Evolutionary conservation across 2,329 filamentous ascomycete genomes (phyloP).

Genomic region (Geoglossum cookeanum): DNA sequence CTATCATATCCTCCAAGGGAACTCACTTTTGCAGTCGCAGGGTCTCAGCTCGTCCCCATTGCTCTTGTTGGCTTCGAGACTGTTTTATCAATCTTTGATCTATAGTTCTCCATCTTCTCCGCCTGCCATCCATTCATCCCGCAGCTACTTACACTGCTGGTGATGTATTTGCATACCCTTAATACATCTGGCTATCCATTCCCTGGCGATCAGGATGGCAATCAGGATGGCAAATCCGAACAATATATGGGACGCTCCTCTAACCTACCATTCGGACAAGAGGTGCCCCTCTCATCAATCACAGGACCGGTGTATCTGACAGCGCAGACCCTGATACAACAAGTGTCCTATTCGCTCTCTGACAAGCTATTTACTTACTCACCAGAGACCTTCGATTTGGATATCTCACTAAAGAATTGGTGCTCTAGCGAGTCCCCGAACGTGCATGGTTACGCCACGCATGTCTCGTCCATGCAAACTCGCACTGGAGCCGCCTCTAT

Average conservation of each 20-base stretch:
- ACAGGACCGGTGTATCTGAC: slow-evolving; percentile 83
- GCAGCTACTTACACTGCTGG: background rate
- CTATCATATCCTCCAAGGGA: background rate
- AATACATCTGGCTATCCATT: background rate
- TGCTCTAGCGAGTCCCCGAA: slow-evolving; percentile 50
- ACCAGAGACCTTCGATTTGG: slow-evolving; percentile 79
- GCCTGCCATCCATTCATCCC: background rate
- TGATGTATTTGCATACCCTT: background rate
- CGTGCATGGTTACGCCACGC: slow-evolving; percentile 60
- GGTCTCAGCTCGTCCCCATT: too few relatives aligned
- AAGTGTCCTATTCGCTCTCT: slow-evolving; percentile 84
- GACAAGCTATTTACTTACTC: slow-evolving; percentile 98
- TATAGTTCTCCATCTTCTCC: background rate
- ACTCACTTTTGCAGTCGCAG: too few relatives aligned
- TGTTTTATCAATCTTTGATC: background rate
- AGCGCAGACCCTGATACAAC: slow-evolving; percentile 82
- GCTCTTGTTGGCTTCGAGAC: background rate
- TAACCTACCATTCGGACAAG: slow-evolving; percentile 25
- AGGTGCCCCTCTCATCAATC: slow-evolving; percentile 37
- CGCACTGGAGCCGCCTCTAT: slow-evolving; percentile 76
- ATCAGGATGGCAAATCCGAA: background rate
- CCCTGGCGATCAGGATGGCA: background rate
- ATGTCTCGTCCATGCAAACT: slow-evolving; percentile 66
- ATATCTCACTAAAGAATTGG: slow-evolving; percentile 68
- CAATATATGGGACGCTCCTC: background rate